Base-by-base conservation (phyloP, 192 early-diverging fungal species). In the Geosiphon pyriformis region DNA sequence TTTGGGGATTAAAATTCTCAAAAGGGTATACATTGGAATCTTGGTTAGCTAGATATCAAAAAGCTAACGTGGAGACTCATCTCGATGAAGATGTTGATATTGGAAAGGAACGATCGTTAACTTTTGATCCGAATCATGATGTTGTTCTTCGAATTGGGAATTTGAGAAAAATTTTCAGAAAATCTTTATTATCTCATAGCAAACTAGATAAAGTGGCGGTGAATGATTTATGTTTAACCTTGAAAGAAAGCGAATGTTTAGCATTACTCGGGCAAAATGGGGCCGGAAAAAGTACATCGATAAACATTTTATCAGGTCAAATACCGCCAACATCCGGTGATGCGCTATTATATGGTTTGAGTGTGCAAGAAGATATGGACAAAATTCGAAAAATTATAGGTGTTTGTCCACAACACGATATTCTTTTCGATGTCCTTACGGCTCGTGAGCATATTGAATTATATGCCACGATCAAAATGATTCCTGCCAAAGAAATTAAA, bases 381-480 rank as follows among this genome's bases (percentile, higher is more conserved):
- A 60, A 59, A 15, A 87, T 88, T 65, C 71, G 86, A 25, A 67
- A 70, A 7, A 71, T 82, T 49, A 77, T 88, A 76, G 86, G 86
- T 42, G 6, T 42, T 15, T 42, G 37, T 15, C 37, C 37, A 42
- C 37, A 42, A 42, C 37, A 42, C 15, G 86, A 88, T 61, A 81
- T 88, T 47, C 65, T 88, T 26, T 88, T 86, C 61, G 71, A 76
- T 51, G 86, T 87, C 33, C 62, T 88, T 15, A 87, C 86, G 1
- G 84, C 86, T 4, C 52, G 67, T 37, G 86, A 88, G 69, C 84
- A 88, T 70, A 72, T 88, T 34, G 71, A 74, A 52, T 70, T 88
- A 3, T 88, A 82, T 64, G 83, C 81, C 29, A 83, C 82, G 8
- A 65, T 88, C 34, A 66, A 46, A n/a, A 53, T 88, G 17, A 71